Evolutionary conservation across 1,139 yeast species (phyloP).

Genomic region (Sugiyamaella japonica): DNA sequence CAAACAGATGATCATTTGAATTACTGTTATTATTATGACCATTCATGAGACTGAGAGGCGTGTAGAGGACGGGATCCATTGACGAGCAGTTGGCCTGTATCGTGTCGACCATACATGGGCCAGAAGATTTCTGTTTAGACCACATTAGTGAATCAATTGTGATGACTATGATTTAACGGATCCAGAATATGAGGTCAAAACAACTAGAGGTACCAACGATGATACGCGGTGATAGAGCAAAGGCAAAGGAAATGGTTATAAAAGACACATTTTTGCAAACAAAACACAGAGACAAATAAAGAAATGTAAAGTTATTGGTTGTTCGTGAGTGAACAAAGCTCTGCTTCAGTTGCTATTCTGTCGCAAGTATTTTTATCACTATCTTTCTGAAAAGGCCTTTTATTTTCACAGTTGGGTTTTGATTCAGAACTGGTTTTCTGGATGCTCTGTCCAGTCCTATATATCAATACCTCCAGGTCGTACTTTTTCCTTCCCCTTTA

Average conservation of each 20-base stretch:
- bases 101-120: neutral
- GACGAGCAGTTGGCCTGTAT: constrained; percentile 4
- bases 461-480: neutral
- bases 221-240: no score
- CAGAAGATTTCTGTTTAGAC: neutral
- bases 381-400: no score
- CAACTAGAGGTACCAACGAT: neutral
- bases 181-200: neutral
- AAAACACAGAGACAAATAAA: neutral
- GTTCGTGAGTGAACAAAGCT: neutral
- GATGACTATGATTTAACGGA: neutral
- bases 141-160: neutral
- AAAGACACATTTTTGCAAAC: neutral
- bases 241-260: neutral
- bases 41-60: constrained; percentile 4
- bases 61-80: constrained; percentile 9
- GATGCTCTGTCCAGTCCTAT: neutral
- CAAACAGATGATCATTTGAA: neutral
- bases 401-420: no score
- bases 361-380: no score
- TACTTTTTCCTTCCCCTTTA: neutral
- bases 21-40: neutral
- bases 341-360: neutral
- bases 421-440: no score
- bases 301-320: neutral